phyloP scores from a whole-genome alignment of 495 filamentous ascomycete species.

The Xylaria venustula region DNA sequence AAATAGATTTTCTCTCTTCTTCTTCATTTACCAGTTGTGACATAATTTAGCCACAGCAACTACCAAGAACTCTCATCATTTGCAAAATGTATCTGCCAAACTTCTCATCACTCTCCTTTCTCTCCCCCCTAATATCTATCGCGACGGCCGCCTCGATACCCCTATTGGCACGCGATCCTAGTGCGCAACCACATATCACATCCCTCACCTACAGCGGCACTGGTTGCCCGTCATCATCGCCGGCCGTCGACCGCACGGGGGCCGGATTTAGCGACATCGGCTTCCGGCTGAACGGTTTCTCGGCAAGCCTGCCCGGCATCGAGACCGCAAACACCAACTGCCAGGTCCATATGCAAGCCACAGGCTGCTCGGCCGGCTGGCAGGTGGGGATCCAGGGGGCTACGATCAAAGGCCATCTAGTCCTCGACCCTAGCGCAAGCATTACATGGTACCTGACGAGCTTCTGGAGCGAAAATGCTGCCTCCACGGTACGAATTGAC shows the following conservation, averaged over 20 bases:
- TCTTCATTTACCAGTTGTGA: background rate
- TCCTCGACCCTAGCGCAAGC: conserved; percentile 31
- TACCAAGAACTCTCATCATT: background rate
- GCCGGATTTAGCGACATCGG: conserved; percentile 32
- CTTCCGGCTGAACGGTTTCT: conserved; percentile 35
- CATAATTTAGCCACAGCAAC: background rate
- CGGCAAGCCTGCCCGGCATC: conserved; percentile 26
- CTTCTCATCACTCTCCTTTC: conserved; percentile 7
- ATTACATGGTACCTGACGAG: conserved; percentile 39
- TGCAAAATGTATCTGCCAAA: conserved; percentile 8
- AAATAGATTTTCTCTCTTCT: no score
- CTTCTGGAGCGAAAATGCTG: conserved; percentile 41
- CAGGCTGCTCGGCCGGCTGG: conserved; percentile 38
- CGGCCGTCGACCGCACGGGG: conserved; percentile 31
- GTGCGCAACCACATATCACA: conserved; percentile 27
- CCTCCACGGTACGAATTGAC: conserved; percentile 29
- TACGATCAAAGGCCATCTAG: conserved; percentile 32
- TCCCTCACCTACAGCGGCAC: conserved; percentile 38
- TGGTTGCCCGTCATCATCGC: conserved; percentile 35
- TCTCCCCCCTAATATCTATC: conserved; percentile 28
- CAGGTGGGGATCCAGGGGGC: conserved; percentile 39
- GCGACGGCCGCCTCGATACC: conserved; percentile 16
- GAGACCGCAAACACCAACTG: conserved; percentile 36
- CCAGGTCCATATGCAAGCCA: conserved; percentile 37
- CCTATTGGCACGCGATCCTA: conserved; percentile 18